These are phyloP conservation scores for Dactylonectria macrodidyma DNA, from an alignment of 2,329 filamentous ascomycete species.

Conservation along the genomic window DNA sequence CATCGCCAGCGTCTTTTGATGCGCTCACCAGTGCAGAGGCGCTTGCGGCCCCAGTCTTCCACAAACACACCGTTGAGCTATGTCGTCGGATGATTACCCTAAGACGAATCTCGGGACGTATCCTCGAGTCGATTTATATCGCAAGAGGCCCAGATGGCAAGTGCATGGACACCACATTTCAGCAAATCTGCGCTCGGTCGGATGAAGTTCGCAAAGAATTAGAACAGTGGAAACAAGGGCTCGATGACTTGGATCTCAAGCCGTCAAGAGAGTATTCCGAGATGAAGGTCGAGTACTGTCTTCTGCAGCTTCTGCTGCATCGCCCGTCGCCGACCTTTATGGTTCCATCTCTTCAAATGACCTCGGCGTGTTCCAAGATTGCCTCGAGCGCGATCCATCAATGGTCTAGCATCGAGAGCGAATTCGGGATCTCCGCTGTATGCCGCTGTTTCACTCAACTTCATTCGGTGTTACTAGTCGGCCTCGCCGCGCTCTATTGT, in stretches of 20 bases:
- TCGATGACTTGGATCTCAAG: constrained; percentile 36
- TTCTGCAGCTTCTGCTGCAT: constrained; percentile 41
- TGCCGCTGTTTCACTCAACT: constrained; percentile 41
- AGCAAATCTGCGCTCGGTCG: constrained; percentile 40
- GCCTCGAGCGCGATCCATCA: constrained; percentile 40
- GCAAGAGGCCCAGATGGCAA: constrained; percentile 40
- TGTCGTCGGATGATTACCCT: constrained; percentile 36
- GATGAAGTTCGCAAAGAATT: constrained; percentile 36
- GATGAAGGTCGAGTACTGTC: constrained; percentile 44
- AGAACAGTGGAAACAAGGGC: constrained; percentile 38
- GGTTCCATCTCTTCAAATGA: constrained; percentile 43
- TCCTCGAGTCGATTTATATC: constrained; percentile 46
- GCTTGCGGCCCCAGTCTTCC: constrained; percentile 25
- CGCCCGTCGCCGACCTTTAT: constrained; percentile 45
- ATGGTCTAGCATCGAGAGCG: constrained; percentile 36
- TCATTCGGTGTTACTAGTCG: constrained; percentile 40
- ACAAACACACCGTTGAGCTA: constrained; percentile 29
- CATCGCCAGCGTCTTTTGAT: constrained; percentile 31
- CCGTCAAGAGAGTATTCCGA: constrained; percentile 43
- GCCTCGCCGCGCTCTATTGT: constrained; percentile 44
- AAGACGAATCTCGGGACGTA: constrained; percentile 39
- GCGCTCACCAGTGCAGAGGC: constrained; percentile 29
- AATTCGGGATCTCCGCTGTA: constrained; percentile 36
- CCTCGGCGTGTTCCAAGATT: constrained; percentile 40
- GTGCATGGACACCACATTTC: constrained; percentile 38